Evolutionary conservation across 2,329 filamentous ascomycete species (phyloP).

Genomic region (Talaromyces sp.): DNA sequence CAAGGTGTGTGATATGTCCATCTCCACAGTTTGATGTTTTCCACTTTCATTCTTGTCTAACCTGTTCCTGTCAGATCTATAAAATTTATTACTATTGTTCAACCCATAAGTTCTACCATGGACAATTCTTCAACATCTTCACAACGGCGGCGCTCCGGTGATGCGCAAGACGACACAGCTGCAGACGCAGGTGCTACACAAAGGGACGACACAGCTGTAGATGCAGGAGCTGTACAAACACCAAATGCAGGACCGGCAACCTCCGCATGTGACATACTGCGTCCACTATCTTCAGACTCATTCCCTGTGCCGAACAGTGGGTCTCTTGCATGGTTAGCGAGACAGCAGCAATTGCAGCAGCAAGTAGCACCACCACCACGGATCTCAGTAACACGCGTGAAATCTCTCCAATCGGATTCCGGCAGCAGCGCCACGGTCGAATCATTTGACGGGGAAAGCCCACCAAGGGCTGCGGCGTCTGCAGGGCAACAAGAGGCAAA

Average conservation of each 20-base stretch:
- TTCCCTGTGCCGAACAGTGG: conserved; percentile 10
- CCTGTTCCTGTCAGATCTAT: background rate
- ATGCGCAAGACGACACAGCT: background rate
- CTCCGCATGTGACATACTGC: conserved; percentile 8
- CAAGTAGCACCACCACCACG: background rate
- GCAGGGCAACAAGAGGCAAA: background rate
- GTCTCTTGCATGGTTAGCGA: conserved; percentile 10
- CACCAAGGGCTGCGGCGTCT: background rate
- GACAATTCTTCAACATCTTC: background rate
- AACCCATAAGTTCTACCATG: background rate
- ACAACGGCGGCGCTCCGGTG: background rate
- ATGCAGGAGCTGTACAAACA: background rate
- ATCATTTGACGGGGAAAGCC: background rate
- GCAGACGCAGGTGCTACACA: background rate
- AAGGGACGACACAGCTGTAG: background rate
- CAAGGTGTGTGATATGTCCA: background rate
- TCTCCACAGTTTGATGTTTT: background rate
- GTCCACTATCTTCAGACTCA: conserved; percentile 8
- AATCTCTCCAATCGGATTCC: conserved; percentile 10
- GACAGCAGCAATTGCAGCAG: background rate
- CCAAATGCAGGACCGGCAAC: background rate
- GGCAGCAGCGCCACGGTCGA: conserved; percentile 2
- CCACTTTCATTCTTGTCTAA: too few species aligned
- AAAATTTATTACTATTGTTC: background rate
- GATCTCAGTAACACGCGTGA: background rate